A percentile compares a stretch with the other conserved stretches of the same genome.
Evolutionary conservation across 1,284 basidiomycete genomes (phyloP).

Genomic region (Leccinum griseonigrum): DNA sequence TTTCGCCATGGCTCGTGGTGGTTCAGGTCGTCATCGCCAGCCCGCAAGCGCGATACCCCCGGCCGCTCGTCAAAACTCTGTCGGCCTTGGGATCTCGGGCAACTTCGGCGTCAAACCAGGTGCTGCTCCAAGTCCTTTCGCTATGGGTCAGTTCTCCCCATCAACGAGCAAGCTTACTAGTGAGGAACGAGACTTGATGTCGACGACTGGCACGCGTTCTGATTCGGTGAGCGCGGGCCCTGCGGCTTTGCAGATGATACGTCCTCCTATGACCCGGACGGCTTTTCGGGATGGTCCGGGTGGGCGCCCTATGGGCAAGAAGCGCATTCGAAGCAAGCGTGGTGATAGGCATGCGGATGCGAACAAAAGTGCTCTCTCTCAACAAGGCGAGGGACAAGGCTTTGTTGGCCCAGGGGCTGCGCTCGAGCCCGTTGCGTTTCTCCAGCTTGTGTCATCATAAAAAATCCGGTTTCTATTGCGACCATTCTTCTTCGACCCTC

Average conservation of each 20-base stretch:
- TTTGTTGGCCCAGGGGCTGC: slow-evolving; percentile 23
- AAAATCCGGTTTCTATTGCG: no score
- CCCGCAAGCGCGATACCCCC: slow-evolving; percentile 41
- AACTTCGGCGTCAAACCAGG: slow-evolving; percentile 43
- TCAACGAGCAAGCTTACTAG: slow-evolving; percentile 56
- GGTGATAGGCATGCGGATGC: slow-evolving; percentile 51
- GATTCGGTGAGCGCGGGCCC: slow-evolving; percentile 45
- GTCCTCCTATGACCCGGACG: slow-evolving; percentile 65
- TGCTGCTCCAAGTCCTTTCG: slow-evolving; percentile 40
- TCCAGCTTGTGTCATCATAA: no score
- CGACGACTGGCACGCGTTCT: slow-evolving; percentile 41
- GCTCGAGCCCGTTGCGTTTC: slow-evolving; percentile 55
- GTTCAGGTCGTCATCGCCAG: slow-evolving; percentile 52
- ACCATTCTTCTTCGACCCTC: no score
- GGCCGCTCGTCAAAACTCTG: slow-evolving; percentile 47
- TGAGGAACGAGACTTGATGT: slow-evolving; percentile 68
- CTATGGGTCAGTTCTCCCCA: slow-evolving; percentile 72
- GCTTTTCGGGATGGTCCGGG: slow-evolving; percentile 67
- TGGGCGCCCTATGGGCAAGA: slow-evolving; percentile 44
- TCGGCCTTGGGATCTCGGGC: slow-evolving; percentile 53
- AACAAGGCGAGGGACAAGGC: slow-evolving; percentile 33
- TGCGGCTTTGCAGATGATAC: slow-evolving; percentile 45
- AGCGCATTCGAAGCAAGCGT: slow-evolving; percentile 71
- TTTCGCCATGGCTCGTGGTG: slow-evolving; percentile 54
- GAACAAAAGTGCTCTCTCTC: slow-evolving; percentile 37